Percentiles rank a stretch among this genome's conserved stretches.
phyloP scores from a whole-genome alignment of 495 filamentous ascomycete species.

The Evansstolkia leycettana region DNA sequence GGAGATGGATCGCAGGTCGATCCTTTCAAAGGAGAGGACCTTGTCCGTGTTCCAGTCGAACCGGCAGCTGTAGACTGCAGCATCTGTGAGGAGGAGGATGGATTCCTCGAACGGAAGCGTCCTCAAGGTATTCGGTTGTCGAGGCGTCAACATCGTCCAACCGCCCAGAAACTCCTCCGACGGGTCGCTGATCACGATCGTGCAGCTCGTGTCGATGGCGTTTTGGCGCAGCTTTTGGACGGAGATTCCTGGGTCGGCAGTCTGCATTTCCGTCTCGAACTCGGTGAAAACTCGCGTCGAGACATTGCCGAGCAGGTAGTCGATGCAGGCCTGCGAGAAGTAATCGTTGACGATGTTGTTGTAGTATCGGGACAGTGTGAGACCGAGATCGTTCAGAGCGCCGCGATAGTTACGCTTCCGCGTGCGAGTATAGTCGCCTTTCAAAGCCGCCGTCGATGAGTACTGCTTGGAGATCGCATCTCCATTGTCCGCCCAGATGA shows the following conservation, averaged over 20 bases:
- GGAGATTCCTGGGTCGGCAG: slow-evolving; percentile 75
- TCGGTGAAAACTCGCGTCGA: slow-evolving; percentile 74
- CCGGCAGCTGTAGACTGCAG: slow-evolving; percentile 71
- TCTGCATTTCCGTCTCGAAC: slow-evolving; percentile 81
- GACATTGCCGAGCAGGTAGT: slow-evolving; percentile 87
- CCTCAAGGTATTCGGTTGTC: slow-evolving; percentile 49
- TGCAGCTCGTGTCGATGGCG: slow-evolving; percentile 74
- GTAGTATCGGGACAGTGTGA: slow-evolving; percentile 59
- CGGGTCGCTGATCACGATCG: slow-evolving; percentile 73
- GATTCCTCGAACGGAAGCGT: slow-evolving; percentile 69
- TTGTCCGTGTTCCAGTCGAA: slow-evolving; percentile 94
- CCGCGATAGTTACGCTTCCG: slow-evolving; percentile 83
- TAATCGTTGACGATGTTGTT: slow-evolving; percentile 91
- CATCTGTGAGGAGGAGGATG: slow-evolving; percentile 74
- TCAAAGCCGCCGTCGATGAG: slow-evolving; percentile 83
- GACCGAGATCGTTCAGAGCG: slow-evolving; percentile 80
- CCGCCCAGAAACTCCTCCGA: slow-evolving; percentile 73
- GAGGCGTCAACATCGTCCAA: slow-evolving; percentile 67
- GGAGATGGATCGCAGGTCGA: slow-evolving; percentile 58
- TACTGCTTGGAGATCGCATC: slow-evolving; percentile 50
- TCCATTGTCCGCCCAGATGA: slow-evolving; percentile 91
- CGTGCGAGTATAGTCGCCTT: slow-evolving; percentile 90
- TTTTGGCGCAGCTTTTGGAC: slow-evolving; percentile 71
- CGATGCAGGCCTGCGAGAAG: slow-evolving; percentile 87
- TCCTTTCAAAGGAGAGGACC: slow-evolving; percentile 77